Conservation (phyloP, 176 grass and related monocot species). For the Panicum miliaceum region DNA sequence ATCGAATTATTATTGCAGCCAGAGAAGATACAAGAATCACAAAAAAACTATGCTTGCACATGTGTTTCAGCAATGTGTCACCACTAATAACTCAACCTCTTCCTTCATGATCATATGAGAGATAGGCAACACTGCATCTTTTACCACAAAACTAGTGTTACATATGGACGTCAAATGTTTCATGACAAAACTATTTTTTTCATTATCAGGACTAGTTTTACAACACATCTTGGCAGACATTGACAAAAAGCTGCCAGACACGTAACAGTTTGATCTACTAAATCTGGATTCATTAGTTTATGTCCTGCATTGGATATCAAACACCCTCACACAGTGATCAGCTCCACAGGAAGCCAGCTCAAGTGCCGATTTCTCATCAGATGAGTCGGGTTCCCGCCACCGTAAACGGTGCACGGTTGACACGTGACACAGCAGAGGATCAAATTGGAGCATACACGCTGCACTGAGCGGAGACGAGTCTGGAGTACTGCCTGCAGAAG, state of each 20-base stretch:
- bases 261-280: background rate
- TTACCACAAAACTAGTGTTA: slow-evolving; percentile 6
- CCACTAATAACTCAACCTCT: background rate
- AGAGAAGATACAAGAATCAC: background rate
- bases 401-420: slow-evolving; percentile 72
- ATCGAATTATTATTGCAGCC: background rate
- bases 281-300: slow-evolving; percentile 13
- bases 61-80: background rate
- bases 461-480: slow-evolving; percentile 38
- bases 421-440: slow-evolving; percentile 77
- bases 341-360: slow-evolving; percentile 91
- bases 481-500: background rate
- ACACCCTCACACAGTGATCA: slow-evolving; percentile 88
- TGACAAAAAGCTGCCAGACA: slow-evolving; percentile 8
- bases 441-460: slow-evolving; percentile 59
- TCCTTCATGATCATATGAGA: background rate
- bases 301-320: slow-evolving; percentile 46
- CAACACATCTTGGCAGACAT: slow-evolving; percentile 9
- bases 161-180: slow-evolving; percentile 10
- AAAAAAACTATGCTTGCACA: background rate
- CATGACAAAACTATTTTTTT: slow-evolving; percentile 2
- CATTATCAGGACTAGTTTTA: slow-evolving; percentile 35
- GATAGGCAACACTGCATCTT: background rate
- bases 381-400: slow-evolving; percentile 52
- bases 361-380: slow-evolving; percentile 43